Conservation (phyloP, 2,329 filamentous ascomycete species). For the Diplodia corticola region DNA sequence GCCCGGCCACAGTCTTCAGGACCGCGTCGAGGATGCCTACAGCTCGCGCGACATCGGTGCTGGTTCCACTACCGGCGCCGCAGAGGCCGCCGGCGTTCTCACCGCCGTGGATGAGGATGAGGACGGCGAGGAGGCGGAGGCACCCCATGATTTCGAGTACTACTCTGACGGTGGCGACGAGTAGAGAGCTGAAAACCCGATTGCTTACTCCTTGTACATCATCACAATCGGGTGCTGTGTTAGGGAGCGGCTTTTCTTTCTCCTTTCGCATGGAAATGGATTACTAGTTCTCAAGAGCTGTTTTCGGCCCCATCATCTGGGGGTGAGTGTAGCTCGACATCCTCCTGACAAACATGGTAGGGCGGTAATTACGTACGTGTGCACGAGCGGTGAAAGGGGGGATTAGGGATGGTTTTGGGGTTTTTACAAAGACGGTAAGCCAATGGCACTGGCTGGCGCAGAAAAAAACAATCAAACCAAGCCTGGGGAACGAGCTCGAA, state of each 20-base stretch:
- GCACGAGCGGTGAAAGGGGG: neutral
- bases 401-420: neutral
- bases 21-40: conserved; percentile 31
- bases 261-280: conserved; percentile 3
- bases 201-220: conserved; percentile 17
- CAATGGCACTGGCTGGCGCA: no score
- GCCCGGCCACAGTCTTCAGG: conserved; percentile 36
- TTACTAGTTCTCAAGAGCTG: neutral
- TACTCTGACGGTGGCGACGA: conserved; percentile 61
- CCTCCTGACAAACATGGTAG: neutral
- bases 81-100: conserved; percentile 74
- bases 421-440: no score
- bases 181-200: neutral
- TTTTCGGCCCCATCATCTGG: neutral
- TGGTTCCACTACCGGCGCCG: conserved; percentile 54
- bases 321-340: neutral
- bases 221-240: conserved; percentile 13
- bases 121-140: conserved; percentile 70
- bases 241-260: neutral
- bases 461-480: neutral
- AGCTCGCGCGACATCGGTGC: conserved; percentile 28
- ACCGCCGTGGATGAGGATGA: conserved; percentile 86
- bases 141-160: conserved; percentile 76
- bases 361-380: neutral
- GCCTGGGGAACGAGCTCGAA: neutral